Evolutionary conservation across 768 basidiomycete genomes (phyloP), one percentile per base, ranked within the genome.

Genomic region (Podaxis sp.): DNA sequence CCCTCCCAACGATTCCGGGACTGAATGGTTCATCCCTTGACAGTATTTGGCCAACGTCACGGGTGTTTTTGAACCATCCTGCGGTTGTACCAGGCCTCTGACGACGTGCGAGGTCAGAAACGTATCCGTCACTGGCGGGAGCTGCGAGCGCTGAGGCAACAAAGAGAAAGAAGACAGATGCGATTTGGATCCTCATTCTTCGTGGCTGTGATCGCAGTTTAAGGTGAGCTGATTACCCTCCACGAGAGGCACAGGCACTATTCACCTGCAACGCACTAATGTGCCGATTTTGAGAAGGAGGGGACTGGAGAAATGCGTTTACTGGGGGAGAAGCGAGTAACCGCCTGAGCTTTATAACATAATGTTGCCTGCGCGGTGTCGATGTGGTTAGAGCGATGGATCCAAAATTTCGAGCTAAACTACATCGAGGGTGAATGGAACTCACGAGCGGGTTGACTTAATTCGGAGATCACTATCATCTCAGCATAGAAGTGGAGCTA

Each of bases 321-420:
- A 22, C 19, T 59, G 49, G 12, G 46, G 46, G 49, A 59, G 58
- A 59, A 59, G 58, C 50, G 49, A 59, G n/a, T 38, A 59, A 27
- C 36, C 58, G 7, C 58, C 50, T 38, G 11, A 13, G 37, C 37
- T 59, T 59, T 59, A 59, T 59, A 59, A 51, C 50, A 59, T 59
- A 51, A 59, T 36, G 37, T n/a, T 59, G 3, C 49, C 37, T 51
- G 47, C 57, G 3, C 2, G 58, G 50, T 50, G 49, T 51, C 49
- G 13, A 36, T 49, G 49, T 29, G 49, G 58, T 51, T 59, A 46
- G 27, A 15, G 55, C 40, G 41, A 43, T 57, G 13, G 12, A 46
- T 46, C 43, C 19, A 7, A 17, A 27, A 4, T 9, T 25, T 15
- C 9, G 25, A 27, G 17, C 22, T 43, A 57, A 46, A 41, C 55